Evolutionary conservation across 192 early-diverging fungal genomes (phyloP), one percentile per base, ranked within the genome.

Genomic region (Hyaloraphidium curvatum): DNA sequence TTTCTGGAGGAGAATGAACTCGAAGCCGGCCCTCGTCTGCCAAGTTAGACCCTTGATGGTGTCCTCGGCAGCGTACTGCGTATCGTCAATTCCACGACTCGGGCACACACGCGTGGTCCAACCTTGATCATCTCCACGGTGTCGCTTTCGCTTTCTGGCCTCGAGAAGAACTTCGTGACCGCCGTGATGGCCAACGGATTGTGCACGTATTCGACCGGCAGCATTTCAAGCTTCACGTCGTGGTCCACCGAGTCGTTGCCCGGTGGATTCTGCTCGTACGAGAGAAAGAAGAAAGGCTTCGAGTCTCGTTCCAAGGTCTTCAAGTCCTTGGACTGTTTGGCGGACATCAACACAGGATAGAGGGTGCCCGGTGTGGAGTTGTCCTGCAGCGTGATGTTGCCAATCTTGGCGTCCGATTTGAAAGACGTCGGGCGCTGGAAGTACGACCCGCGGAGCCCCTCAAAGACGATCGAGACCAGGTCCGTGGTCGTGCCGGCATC

Each of bases 161-260:
- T n/a, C n/a, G 25, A 80, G 50, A 98, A 83, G 55, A 96, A 97
- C 3, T 75, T 69, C 2, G 83, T 62, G 9, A 96, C 66, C 7
- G 80, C 76, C 30, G 72, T 67, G 29, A 93, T 77, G 1, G 83
- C 73, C 3, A 65, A 60, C 3, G 85, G 86, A 61, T 89, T 90
- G 66, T 91, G 85, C 9, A 93, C 68, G 51, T 95, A 82, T 59
- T 92, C 81, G 27, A 98, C 69, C 52, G 89, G 84, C 28, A 85
- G 76, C 75, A 93, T 89, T 35, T 78, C 75, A 39, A 98, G 67
- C 9, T 76, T 71, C 4, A 97, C 52, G 0, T 80, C 83, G 51
- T 87, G 81, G 59, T 93, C 30, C 9, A 16, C n/a, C 25, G 53
- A 28, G 26, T 39, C 53, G 9, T 66, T 72, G 61, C 96, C 90